Percentiles rank a stretch among this genome's conserved stretches.
These are phyloP conservation scores for Beauveria medogensis DNA, from an alignment of 2,329 filamentous ascomycete species.

Conservation along the genomic window DNA sequence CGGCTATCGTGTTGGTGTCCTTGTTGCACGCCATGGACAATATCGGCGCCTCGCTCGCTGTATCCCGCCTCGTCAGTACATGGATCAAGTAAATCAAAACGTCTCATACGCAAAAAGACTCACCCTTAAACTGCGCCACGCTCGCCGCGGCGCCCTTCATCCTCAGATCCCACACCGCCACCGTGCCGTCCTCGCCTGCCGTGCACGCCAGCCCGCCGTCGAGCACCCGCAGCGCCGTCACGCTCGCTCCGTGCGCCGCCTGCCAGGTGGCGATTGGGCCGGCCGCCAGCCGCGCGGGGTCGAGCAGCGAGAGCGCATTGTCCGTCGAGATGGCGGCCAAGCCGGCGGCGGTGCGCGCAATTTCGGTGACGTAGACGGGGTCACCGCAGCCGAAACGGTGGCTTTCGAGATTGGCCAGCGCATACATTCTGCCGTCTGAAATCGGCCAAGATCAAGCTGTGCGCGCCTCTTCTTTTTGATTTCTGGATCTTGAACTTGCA, in stretches of 20 bases:
- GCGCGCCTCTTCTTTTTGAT: neutral
- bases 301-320: slow-evolving; percentile 59
- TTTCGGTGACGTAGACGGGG: slow-evolving; percentile 48
- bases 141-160: slow-evolving; percentile 29
- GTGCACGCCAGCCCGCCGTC: slow-evolving; percentile 53
- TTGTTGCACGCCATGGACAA: slow-evolving; percentile 57
- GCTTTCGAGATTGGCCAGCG: slow-evolving; percentile 24
- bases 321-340: slow-evolving; percentile 62
- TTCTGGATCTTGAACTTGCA: no score
- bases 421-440: slow-evolving; percentile 22
- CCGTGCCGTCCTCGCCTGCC: slow-evolving; percentile 61
- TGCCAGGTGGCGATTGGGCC: slow-evolving; percentile 40
- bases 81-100: rapidly evolving
- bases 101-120: slow-evolving; percentile 13
- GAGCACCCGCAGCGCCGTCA: slow-evolving; percentile 54
- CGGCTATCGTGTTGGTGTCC: slow-evolving; percentile 52
- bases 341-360: slow-evolving; percentile 41
- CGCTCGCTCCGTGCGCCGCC: slow-evolving; percentile 47
- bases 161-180: slow-evolving; percentile 60
- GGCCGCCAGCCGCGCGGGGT: slow-evolving; percentile 46
- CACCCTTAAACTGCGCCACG: slow-evolving; percentile 39
- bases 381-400: slow-evolving; percentile 25
- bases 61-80: slow-evolving; percentile 15
- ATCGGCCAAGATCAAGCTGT: neutral
- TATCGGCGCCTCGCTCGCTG: slow-evolving; percentile 44